phyloP scores from a whole-genome alignment of 768 basidiomycete genomes.

The Leccinum longicurvipes region DNA sequence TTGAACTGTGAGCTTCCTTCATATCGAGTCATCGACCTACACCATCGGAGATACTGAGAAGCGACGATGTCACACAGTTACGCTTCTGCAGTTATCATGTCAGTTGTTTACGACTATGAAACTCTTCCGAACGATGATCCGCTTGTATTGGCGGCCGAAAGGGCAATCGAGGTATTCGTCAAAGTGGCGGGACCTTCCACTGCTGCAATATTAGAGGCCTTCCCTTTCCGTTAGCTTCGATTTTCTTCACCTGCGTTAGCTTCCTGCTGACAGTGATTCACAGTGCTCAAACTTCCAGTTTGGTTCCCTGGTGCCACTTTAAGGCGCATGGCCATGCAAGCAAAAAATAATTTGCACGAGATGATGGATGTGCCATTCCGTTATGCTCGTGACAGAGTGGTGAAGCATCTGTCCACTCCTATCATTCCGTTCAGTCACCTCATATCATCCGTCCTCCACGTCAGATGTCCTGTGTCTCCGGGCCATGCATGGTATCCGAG shows the following conservation, averaged over 20 bases:
- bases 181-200: constrained; percentile 25
- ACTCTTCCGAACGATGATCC: constrained; percentile 27
- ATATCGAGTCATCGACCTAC: neutral
- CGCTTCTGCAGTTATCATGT: constrained; percentile 32
- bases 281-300: constrained; percentile 28
- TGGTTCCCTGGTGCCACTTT: constrained; percentile 38
- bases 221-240: constrained; percentile 29
- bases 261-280: constrained; percentile 13
- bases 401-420: constrained; percentile 2
- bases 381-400: constrained; percentile 28
- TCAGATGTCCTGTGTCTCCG: constrained; percentile 22
- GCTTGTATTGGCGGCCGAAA: constrained; percentile 29
- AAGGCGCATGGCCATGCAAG: constrained; percentile 29
- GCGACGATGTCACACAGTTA: constrained; percentile 20
- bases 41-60: constrained; percentile 4
- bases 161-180: constrained; percentile 25
- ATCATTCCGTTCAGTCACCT: neutral
- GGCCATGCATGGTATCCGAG: constrained; percentile 30
- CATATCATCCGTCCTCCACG: neutral
- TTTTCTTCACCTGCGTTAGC: neutral
- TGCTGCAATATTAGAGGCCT: constrained; percentile 28
- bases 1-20: constrained; percentile 28
- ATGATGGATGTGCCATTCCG: constrained; percentile 31
- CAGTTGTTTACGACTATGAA: constrained; percentile 33
- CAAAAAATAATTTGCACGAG: constrained; percentile 25